These are phyloP conservation scores for Lactifluus rugatus DNA, from an alignment of 768 basidiomycete species.

Conservation along the genomic window DNA sequence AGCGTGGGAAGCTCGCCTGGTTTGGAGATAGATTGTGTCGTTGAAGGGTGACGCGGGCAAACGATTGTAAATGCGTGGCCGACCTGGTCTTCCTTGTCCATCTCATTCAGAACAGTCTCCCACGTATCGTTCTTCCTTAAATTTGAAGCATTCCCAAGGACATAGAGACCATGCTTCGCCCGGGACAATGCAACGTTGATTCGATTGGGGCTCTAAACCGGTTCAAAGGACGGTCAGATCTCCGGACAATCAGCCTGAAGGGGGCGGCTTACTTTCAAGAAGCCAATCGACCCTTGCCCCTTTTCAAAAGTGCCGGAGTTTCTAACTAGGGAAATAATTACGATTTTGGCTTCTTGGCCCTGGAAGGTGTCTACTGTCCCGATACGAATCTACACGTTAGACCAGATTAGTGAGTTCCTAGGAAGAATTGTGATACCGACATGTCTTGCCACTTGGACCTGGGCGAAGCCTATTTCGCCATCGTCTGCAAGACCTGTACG, in stretches of 20 bases:
- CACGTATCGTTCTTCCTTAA: slow-evolving; percentile 48
- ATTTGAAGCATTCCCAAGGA: slow-evolving; percentile 58
- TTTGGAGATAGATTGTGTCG: not conserved
- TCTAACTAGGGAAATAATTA: slow-evolving; percentile 66
- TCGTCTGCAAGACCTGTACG: slow-evolving; percentile 38
- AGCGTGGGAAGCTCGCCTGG: slow-evolving; percentile 11
- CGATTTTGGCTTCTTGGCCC: slow-evolving; percentile 62
- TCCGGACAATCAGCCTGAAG: slow-evolving; percentile 19
- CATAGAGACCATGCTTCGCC: slow-evolving; percentile 63
- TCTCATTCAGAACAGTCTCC: slow-evolving; percentile 45
- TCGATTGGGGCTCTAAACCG: slow-evolving; percentile 25
- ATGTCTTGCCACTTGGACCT: slow-evolving; percentile 41
- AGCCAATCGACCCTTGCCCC: slow-evolving; percentile 43
- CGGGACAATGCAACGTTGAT: slow-evolving; percentile 59
- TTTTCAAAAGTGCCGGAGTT: slow-evolving; percentile 47
- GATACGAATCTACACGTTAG: slow-evolving; percentile 42
- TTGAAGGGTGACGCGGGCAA: slow-evolving; percentile 15
- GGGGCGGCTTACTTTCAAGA: slow-evolving; percentile 47
- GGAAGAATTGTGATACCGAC: slow-evolving; percentile 28
- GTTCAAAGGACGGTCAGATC: slow-evolving; percentile 20
- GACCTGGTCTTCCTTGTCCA: slow-evolving; percentile 35
- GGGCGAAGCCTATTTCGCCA: slow-evolving; percentile 33
- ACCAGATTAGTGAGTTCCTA: not conserved
- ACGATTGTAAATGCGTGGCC: slow-evolving; percentile 6
- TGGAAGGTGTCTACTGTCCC: slow-evolving; percentile 76